A percentile compares a stretch with the other conserved stretches of the same genome.
These are phyloP conservation scores for Pugionium dolabratum DNA, from an alignment of 345 rosid species.

Conservation along the genomic window DNA sequence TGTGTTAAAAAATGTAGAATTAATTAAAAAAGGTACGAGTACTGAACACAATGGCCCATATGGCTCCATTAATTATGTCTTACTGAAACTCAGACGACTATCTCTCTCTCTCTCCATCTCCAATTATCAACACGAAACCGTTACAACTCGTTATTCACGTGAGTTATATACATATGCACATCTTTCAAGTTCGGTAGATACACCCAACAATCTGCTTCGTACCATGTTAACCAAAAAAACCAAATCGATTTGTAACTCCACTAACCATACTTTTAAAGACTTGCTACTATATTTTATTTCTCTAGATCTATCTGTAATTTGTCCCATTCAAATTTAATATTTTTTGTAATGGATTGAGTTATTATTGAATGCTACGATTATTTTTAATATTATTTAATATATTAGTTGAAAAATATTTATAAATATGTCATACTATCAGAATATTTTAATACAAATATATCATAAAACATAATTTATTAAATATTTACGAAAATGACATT, in stretches of 20 bases:
- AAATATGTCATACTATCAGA: no score
- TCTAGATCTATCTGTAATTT: neutral
- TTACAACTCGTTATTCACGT: slow-evolving; percentile 31
- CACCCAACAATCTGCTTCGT: neutral
- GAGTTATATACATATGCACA: slow-evolving; percentile 2
- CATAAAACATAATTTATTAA: no score
- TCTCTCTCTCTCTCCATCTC: neutral
- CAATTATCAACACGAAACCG: neutral
- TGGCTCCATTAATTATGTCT: neutral
- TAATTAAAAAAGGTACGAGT: neutral
- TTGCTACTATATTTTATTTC: neutral
- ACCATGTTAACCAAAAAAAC: neutral
- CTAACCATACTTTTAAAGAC: no score
- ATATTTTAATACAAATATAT: no score
- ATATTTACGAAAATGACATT: no score
- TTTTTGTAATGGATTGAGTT: no score
- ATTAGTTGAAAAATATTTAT: no score
- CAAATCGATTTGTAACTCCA: neutral
- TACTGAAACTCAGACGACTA: neutral
- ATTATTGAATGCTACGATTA: no score
- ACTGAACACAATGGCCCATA: neutral
- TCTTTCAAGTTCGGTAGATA: neutral
- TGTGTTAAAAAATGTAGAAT: neutral
- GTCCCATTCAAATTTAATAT: no score
- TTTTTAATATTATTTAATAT: neutral